Percentiles rank a stretch among this genome's conserved stretches.
phyloP scores from a whole-genome alignment of 2,329 filamentous ascomycete species.

The Penicillium vulpinum region DNA sequence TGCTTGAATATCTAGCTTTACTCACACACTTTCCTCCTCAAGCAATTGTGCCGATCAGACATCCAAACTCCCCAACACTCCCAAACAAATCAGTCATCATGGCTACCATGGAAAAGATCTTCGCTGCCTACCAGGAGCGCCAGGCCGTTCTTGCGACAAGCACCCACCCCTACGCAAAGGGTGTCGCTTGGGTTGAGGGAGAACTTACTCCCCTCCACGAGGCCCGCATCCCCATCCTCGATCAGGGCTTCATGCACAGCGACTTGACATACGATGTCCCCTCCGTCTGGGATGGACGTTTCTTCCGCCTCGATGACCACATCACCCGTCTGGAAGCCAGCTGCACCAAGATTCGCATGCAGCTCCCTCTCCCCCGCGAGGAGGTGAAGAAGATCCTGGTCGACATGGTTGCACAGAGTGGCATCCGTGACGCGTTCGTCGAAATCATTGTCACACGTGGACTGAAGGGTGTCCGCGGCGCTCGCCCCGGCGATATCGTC shows the following conservation, averaged over 20 bases:
- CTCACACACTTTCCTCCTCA: background rate
- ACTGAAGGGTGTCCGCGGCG: conserved; percentile 43
- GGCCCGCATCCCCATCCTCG: conserved; percentile 52
- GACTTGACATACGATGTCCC: conserved; percentile 57
- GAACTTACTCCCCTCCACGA: conserved; percentile 46
- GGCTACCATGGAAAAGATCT: conserved; percentile 49
- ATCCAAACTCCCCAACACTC: background rate
- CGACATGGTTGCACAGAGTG: conserved; percentile 50
- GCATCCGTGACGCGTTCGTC: conserved; percentile 53
- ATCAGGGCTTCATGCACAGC: conserved; percentile 55
- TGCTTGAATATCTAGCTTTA: background rate
- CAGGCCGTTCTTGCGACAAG: conserved; percentile 33
- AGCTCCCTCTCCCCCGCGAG: conserved; percentile 43
- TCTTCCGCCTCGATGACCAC: conserved; percentile 56
- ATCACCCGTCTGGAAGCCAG: conserved; percentile 46
- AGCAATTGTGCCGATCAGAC: background rate
- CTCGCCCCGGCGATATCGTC: conserved; percentile 34
- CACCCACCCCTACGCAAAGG: conserved; percentile 44
- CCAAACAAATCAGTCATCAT: conserved; percentile 29
- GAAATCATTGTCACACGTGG: conserved; percentile 55
- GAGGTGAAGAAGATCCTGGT: conserved; percentile 44
- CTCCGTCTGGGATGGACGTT: conserved; percentile 53
- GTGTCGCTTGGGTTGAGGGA: conserved; percentile 52
- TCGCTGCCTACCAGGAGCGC: conserved; percentile 41
- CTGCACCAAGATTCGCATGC: conserved; percentile 50